Conservation (phyloP, 257 asterid genomes). For the Cynanchum wilfordii region DNA sequence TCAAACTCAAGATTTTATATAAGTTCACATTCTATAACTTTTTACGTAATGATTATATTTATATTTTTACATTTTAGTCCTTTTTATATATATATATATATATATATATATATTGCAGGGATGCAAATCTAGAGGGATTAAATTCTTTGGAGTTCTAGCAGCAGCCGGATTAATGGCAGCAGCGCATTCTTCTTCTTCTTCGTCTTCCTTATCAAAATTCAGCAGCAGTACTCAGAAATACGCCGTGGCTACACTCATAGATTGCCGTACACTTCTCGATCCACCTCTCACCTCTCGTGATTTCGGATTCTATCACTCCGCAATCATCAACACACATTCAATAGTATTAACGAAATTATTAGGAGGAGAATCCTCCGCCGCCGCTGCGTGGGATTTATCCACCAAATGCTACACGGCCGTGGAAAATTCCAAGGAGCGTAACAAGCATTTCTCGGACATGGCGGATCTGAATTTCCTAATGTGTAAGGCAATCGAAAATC, state of each 20-base stretch:
- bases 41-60: too few species aligned
- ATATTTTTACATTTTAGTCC: too few species aligned
- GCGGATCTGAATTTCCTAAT: constrained; percentile 76
- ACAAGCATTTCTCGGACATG: constrained; percentile 82
- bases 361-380: constrained; percentile 19
- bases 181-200: constrained; percentile 7
- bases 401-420: constrained; percentile 51
- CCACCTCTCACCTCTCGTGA: constrained; percentile 47
- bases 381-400: constrained; percentile 56
- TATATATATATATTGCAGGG: constrained; percentile 27
- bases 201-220: background rate
- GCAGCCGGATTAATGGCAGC: constrained; percentile 63
- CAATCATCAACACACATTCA: constrained; percentile 72
- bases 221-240: constrained; percentile 34
- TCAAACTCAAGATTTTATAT: too few species aligned
- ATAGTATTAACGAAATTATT: background rate
- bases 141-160: constrained; percentile 52
- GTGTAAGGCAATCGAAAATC: constrained; percentile 91
- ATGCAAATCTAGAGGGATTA: constrained; percentile 58
- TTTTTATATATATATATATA: too few species aligned
- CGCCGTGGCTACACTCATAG: constrained; percentile 55
- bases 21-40: too few species aligned
- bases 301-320: constrained; percentile 83
- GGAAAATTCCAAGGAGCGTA: constrained; percentile 49
- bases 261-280: constrained; percentile 55